Evolutionary conservation across 768 basidiomycete species (phyloP), one percentile per base, ranked within the genome.

Genomic region (Xerocomellus chrysenteron): DNA sequence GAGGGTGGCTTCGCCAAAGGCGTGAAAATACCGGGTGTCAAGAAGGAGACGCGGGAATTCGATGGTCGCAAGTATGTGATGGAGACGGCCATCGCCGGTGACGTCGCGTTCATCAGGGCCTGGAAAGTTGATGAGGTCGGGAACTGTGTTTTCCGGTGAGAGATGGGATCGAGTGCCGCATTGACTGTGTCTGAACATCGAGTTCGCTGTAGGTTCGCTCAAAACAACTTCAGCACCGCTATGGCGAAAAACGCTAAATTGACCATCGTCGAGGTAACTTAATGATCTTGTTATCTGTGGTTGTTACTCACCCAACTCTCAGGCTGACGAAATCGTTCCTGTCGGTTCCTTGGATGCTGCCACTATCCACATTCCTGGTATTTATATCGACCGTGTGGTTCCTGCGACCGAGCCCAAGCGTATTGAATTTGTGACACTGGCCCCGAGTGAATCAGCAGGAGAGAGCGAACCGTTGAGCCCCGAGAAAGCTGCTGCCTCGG

Each of bases 121-220:
- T 95, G 92, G 92, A 95, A 94, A 71, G 94, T 84, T 14, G 94
- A 97, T 61, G 92, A 92, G 69, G 81, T 85, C 42, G 94, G 94
- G 2, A 97, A 97, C 71, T 89, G 87, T 63, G 84, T 94, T 41
- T 97, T 97, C 80, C 81, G 92, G 88, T 91, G 64, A 54, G 61
- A 43, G 24, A 45, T 11, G 26, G 24, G n/a, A 19, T 42, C 43
- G 19, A 65, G 28, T 35, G 21, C 19, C 37, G 16, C 5, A 4
- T 42, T 17, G 36, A 44, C 39, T 2, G 33, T 21, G 37, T 40
- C 46, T 57, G 21, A 53, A 26, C 24, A 44, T 50, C 33, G 5
- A 5, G 33, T 45, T 17, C 7, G 28, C 30, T 42, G 9, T 57
- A 92, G 92, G 57, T 94, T 91, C 68, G 80, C 93, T 8, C 84